Base-by-base conservation (phyloP, 2,329 filamentous ascomycete species). In the Arthroderma sp. region DNA sequence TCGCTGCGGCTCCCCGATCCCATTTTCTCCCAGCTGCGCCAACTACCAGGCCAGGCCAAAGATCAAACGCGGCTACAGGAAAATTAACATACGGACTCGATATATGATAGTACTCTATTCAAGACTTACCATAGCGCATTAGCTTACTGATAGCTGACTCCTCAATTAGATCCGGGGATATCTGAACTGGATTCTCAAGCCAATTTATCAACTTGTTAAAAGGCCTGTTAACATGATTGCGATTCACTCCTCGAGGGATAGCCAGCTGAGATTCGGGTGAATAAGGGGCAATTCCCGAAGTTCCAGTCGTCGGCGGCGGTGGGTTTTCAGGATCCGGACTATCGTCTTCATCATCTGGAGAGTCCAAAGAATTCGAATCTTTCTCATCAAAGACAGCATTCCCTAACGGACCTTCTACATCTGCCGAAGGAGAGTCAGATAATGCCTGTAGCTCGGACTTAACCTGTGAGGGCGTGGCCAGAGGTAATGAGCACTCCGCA, bases 31-130 rank as follows among this genome's bases (percentile, higher is more conserved):
- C 47, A 8, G 32, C 33, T 2, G 50, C 48, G 6, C 50, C 49
- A 4, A 49, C 43, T 1, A 49, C 49, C 5, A 52, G 46, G 5
- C 50, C 50, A 5, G 50, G 50, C 50, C 50, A 52, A n/a, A 52
- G 50, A 9, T 52, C 48, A 43, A 46, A 49, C 10, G 39, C 43
- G 39, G 50, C 49, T 51, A 42, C 11, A 10, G 9, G 22, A 10
- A 9, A n/a, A 22, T 32, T 28, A 28, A 9, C 8, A 40, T 28
- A 31, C 5, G 33, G 39, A 10, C 7, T 31, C 30, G 27, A 45
- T 29, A 11, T 6, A 44, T 22, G 34, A 15, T 4, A 29, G 22
- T 29, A 9, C 4, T n/a, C 11, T 30, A 38, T 29, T 3, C n/a
- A 29, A 31, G 28, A 44, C 49, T 45, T 3, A 51, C 49, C 50